Percentiles rank a stretch among this genome's conserved stretches.
Evolutionary conservation across 192 early-diverging fungal genomes (phyloP).

Genomic region (Umbelopsis sp.): DNA sequence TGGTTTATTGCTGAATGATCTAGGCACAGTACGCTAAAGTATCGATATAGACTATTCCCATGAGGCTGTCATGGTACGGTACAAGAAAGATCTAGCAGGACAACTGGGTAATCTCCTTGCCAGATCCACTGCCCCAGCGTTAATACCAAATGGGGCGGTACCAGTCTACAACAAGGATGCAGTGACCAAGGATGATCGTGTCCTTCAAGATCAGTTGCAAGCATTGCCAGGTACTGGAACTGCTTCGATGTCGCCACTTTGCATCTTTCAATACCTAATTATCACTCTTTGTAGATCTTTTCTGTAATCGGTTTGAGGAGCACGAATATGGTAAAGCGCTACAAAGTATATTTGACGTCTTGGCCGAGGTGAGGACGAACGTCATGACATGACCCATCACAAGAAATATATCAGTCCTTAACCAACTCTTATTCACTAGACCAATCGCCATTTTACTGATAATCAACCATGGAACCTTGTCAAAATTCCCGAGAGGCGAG

Average conservation of each 20-base stretch:
- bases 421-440: constrained; percentile 26
- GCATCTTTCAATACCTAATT: neutral
- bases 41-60: constrained; percentile 65
- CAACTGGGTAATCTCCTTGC: constrained; percentile 85
- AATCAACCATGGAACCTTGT: constrained; percentile 82
- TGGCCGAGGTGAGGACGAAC: constrained; percentile 62
- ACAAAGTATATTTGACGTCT: constrained; percentile 60
- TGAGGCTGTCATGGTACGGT: constrained; percentile 63
- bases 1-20: neutral
- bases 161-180: constrained; percentile 33
- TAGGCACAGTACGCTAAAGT: neutral
- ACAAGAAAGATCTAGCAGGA: constrained; percentile 77
- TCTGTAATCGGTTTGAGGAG: constrained; percentile 49
- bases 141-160: constrained; percentile 51
- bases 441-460: constrained; percentile 73
- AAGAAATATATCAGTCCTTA: too few relatives aligned
- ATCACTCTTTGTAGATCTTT: constrained; percentile 7
- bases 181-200: constrained; percentile 30
- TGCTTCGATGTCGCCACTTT: neutral
- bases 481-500: constrained; percentile 46
- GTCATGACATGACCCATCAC: too few relatives aligned
- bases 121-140: constrained; percentile 58
- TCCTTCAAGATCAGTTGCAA: constrained; percentile 34
- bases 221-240: constrained; percentile 30
- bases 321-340: constrained; percentile 65